Percentiles rank a stretch among this genome's conserved stretches.
Evolutionary conservation across 2,329 filamentous ascomycete genomes (phyloP).

Genomic region (Plenodomus biglobosus): DNA sequence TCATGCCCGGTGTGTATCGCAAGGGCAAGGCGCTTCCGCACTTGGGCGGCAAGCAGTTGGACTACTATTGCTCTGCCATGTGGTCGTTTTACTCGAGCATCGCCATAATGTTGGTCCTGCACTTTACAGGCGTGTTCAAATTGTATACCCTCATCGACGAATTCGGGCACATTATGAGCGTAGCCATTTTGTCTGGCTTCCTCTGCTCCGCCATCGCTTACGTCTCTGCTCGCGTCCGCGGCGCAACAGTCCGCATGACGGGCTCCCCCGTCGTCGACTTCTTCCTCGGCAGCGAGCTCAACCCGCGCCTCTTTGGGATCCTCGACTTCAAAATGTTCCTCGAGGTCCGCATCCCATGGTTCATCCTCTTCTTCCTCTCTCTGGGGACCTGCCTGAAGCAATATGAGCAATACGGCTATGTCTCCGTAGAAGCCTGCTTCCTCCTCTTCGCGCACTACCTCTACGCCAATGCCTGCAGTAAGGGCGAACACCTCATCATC

Average conservation of each 20-base stretch:
- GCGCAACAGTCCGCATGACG: conserved; percentile 89
- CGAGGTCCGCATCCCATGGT: conserved; percentile 91
- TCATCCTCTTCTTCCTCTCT: conserved; percentile 78
- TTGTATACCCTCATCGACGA: conserved; percentile 92
- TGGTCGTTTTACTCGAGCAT: conserved; percentile 87
- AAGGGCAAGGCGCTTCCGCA: conserved; percentile 87
- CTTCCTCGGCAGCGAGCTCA: conserved; percentile 87
- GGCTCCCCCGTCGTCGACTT: conserved; percentile 80
- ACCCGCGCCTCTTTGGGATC: conserved; percentile 80
- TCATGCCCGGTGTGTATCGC: conserved; percentile 82
- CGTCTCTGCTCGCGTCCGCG: conserved; percentile 76
- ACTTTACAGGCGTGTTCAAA: conserved; percentile 82
- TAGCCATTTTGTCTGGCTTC: conserved; percentile 89
- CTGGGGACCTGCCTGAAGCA: conserved; percentile 77
- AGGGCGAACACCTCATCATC: conserved; percentile 88
- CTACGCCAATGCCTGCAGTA: conserved; percentile 88
- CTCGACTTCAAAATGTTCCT: conserved; percentile 96
- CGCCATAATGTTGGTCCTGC: conserved; percentile 67
- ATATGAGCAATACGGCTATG: conserved; percentile 81
- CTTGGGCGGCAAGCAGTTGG: conserved; percentile 78
- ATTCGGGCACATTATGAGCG: conserved; percentile 89
- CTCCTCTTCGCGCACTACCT: conserved; percentile 87
- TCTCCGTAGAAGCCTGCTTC: conserved; percentile 82
- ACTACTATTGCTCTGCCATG: conserved; percentile 92
- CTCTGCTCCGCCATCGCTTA: conserved; percentile 82